Percentiles rank a stretch among this genome's conserved stretches.
phyloP scores from a whole-genome alignment of 2,329 filamentous ascomycete genomes.

The Xylariales sp. region DNA sequence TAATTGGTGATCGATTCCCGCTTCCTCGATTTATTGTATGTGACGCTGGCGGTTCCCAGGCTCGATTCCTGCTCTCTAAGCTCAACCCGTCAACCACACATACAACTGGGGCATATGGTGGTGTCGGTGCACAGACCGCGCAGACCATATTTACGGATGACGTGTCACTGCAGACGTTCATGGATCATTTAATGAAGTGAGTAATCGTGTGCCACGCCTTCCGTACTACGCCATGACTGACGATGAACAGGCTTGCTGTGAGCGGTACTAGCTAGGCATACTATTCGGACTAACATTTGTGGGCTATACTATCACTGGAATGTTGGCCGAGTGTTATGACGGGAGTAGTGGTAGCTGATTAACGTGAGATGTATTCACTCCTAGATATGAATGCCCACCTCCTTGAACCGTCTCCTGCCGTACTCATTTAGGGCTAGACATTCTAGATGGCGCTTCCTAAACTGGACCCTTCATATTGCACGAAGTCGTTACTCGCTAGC shows the following conservation, averaged over 20 bases:
- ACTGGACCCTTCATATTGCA: neutral
- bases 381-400: slow-evolving; percentile 26
- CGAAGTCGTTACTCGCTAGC: neutral
- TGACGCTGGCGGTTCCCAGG: slow-evolving; percentile 97
- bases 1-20: slow-evolving; percentile 98
- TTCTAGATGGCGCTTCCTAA: neutral
- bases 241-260: slow-evolving; percentile 62
- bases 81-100: slow-evolving; percentile 98
- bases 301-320: neutral
- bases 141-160: slow-evolving; percentile 99
- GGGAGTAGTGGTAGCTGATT: slow-evolving; percentile 16
- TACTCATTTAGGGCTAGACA: slow-evolving; percentile 6
- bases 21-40: slow-evolving; percentile 98
- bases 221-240: slow-evolving; percentile 9
- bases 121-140: slow-evolving; percentile 83
- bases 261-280: slow-evolving; percentile 68
- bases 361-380: slow-evolving; percentile 16
- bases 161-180: slow-evolving; percentile 97
- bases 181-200: slow-evolving; percentile 99
- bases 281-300: slow-evolving; percentile 1
- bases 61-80: slow-evolving; percentile 95
- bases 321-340: slow-evolving; percentile 8
- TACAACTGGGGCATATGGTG: slow-evolving; percentile 91
- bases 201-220: slow-evolving; percentile 50
- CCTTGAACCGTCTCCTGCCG: slow-evolving; percentile 1